Evolutionary conservation across 1,284 basidiomycete species (phyloP), one percentile per base, ranked within the genome.

Genomic region (Phellinidium pouzarii): DNA sequence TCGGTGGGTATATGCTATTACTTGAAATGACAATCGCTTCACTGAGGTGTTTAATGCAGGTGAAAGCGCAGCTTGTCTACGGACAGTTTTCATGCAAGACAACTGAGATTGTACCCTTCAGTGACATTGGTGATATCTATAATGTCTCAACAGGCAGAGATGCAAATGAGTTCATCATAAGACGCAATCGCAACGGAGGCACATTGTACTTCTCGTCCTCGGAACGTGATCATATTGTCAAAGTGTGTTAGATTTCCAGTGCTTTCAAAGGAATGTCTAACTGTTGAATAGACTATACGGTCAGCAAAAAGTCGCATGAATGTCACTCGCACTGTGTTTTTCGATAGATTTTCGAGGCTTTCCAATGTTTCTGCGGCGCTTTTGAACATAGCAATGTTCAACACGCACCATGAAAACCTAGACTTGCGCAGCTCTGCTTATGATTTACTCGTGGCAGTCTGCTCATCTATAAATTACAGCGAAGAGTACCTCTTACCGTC

Each of bases 91-190:
- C 78, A 3, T 87, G 83, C 66, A 82, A 82, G 68, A 80, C 87
- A 1, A 87, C 82, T 0, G 91, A 93, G 60, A 81, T 89, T 54
- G 83, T 94, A 50, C 78, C 82, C 1, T 72, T 91, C 52, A 70
- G 77, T 3, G 91, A 93, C 55, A 78, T 94, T 59, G 90, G 87
- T 67, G 91, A 94, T 62, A 79, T 91, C 1, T 88, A 91, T 64
- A 87, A 86, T 50, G 82, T 90, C 14, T 79, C 82, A 2, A 85
- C 81, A 3, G 83, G 84, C 5, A 75, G 81, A 12, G 85, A 91
- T 51, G 71, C 76, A n/a, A 74, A 87, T 54, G 88, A 92, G 62
- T 88, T 94, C 61, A 84, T 91, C 55, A 82, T 94, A 60, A 76
- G 87, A 40, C 75, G 83, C 60, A 82, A 78, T 60, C 79, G 78